Evolutionary conservation across 2,329 filamentous ascomycete genomes (phyloP).

Genomic region (Scedosporium boydii): DNA sequence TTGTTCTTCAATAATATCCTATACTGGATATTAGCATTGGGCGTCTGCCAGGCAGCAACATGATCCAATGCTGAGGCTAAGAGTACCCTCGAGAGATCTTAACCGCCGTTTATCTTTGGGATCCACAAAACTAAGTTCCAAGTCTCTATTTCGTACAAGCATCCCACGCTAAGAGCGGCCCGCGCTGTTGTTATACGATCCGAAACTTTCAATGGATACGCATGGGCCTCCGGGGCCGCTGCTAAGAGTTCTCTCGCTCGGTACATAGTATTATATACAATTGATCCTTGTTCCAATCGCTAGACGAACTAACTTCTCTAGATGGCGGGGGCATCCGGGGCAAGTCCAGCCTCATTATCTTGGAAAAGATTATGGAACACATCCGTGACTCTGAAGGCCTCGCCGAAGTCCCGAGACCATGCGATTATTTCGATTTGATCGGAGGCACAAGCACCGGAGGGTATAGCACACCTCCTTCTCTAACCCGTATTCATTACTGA

Average conservation of each 20-base stretch:
- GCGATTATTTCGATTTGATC: slow-evolving; percentile 18
- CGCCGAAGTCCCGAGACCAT: slow-evolving; percentile 13
- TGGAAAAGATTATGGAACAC: slow-evolving; percentile 15
- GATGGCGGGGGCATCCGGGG: slow-evolving; percentile 17
- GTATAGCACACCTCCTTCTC: slow-evolving; percentile 4
- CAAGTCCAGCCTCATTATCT: slow-evolving; percentile 16
- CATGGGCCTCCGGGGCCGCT: neutral
- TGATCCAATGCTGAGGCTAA: neutral
- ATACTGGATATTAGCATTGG: neutral
- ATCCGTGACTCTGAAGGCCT: slow-evolving; percentile 10
- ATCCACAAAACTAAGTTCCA: neutral
- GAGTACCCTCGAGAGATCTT: neutral
- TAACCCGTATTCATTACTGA: neutral
- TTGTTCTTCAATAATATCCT: neutral
- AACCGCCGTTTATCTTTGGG: neutral
- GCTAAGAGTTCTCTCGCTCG: neutral
- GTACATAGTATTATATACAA: neutral
- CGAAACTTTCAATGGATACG: neutral
- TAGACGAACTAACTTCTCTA: neutral
- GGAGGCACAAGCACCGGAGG: slow-evolving; percentile 20
- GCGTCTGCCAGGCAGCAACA: neutral
- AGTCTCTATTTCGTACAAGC: too few species aligned
- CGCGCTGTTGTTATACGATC: neutral
- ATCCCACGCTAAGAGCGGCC: neutral
- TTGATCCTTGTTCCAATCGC: neutral